These are phyloP conservation scores for Psilocybe subaeruginosa DNA, from an alignment of 768 basidiomycete species.

Conservation along the genomic window DNA sequence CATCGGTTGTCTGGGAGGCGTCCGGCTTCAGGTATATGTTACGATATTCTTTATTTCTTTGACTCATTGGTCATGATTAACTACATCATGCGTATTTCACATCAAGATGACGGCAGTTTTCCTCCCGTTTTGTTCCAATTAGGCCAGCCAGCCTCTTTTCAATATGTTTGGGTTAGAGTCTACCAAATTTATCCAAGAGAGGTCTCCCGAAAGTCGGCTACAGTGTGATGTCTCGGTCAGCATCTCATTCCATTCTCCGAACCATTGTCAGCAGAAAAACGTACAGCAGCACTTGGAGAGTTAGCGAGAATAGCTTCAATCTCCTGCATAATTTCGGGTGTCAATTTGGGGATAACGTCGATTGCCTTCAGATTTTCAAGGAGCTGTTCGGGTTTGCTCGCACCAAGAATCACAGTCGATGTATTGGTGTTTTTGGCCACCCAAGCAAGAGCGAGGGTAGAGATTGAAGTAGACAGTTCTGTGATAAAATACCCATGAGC, in stretches of 20 bases:
- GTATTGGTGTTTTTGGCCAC: constrained; percentile 70
- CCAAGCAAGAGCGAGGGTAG: constrained; percentile 83
- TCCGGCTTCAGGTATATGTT: background rate
- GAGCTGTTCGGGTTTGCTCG: constrained; percentile 64
- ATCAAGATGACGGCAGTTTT: background rate
- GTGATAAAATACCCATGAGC: background rate
- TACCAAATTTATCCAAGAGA: constrained; percentile 10
- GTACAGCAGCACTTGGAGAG: constrained; percentile 43
- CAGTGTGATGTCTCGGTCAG: background rate
- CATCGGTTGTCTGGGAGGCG: background rate
- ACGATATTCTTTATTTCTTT: background rate
- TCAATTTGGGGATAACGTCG: constrained; percentile 74
- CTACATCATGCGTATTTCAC: background rate
- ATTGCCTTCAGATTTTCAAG: constrained; percentile 73
- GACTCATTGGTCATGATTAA: background rate
- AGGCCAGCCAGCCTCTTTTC: background rate
- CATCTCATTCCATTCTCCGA: background rate
- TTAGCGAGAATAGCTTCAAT: constrained; percentile 72
- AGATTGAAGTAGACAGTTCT: constrained; percentile 48
- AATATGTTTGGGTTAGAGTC: constrained; percentile 5
- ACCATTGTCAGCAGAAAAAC: constrained; percentile 17
- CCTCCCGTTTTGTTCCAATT: no score
- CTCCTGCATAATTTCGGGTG: constrained; percentile 62
- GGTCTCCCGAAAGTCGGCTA: constrained; percentile 13
- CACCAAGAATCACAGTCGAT: constrained; percentile 71